Percentiles rank a stretch among this genome's conserved stretches.
These are phyloP conservation scores for Diaporthe citri DNA, from an alignment of 2,329 filamentous ascomycete genomes.

Conservation along the genomic window DNA sequence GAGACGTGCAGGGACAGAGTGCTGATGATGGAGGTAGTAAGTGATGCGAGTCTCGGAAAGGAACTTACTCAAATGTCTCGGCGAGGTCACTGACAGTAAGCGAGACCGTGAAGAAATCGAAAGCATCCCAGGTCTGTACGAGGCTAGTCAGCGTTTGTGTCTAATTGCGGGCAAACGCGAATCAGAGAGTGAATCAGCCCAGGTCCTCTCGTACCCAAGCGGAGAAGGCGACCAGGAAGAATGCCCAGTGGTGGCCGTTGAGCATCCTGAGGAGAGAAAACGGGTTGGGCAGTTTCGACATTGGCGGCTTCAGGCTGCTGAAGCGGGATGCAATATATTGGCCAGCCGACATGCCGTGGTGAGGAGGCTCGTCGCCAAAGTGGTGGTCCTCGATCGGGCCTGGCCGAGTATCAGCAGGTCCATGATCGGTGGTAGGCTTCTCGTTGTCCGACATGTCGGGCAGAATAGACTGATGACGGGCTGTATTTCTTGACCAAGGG, in stretches of 20 bases:
- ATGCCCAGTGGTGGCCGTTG: slow-evolving; percentile 64
- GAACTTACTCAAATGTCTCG: slow-evolving; percentile 57
- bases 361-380: slow-evolving; percentile 53
- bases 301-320: slow-evolving; percentile 68
- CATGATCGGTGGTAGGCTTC: slow-evolving; percentile 32
- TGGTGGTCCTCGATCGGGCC: slow-evolving; percentile 7
- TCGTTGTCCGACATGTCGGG: slow-evolving; percentile 37
- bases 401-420: not conserved
- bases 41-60: not conserved
- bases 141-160: not conserved
- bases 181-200: not conserved
- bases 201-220: slow-evolving; percentile 62
- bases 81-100: slow-evolving; percentile 68
- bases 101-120: slow-evolving; percentile 76
- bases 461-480: not conserved
- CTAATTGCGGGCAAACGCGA: not conserved
- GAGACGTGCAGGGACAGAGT: not conserved
- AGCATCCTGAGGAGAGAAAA: slow-evolving; percentile 62
- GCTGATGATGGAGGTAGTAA: not conserved
- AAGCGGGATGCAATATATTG: slow-evolving; percentile 66
- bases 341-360: slow-evolving; percentile 62
- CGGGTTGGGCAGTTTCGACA: slow-evolving; percentile 67
- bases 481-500: not conserved
- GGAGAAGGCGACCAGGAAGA: slow-evolving; percentile 66
- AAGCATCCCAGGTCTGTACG: slow-evolving; percentile 70